Base-by-base conservation (phyloP, 2,329 filamentous ascomycete species). In the Alternaria sp. region DNA sequence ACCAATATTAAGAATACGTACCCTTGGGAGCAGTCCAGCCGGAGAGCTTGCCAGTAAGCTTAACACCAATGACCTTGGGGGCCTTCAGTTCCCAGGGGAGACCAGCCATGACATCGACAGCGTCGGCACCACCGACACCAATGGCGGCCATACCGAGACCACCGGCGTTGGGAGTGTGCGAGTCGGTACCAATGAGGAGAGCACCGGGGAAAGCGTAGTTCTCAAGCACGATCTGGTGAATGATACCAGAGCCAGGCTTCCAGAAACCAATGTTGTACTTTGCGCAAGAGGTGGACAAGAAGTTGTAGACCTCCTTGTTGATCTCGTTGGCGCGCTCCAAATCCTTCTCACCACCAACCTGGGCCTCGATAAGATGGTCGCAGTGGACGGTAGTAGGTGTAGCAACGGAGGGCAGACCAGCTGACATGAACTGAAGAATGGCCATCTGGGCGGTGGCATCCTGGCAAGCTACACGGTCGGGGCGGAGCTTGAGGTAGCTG, bases 241-340 rank as follows among this genome's bases (percentile, higher is more conserved):
- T 99, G 82, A 98, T 99, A 88, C 96, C 96, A 81, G 95, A 97
- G 75, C 96, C 96, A 70, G 96, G 96, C 83, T 89, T 93, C 96
- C 96, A 99, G 91, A 98, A 98, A 86, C 96, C 96, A 82, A 98
- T 98, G 88, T 98, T 95, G 88, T 98, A 99, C 87, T 98, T 99
- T 79, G 94, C 94, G 82, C 95, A 98, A 71, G 95, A 92, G 68
- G 90, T 90, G 66, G 93, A 89, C 80, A 99, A 85, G 88, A 99
- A 99, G 84, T 98, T 92, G 85, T 98, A 99, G 74, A 99, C 96
- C 84, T 98, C 95, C 88, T 96, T 97, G 90, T 98, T 98, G 85
- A 97, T 97, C 74, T 90, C 88, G 78, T 95, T 86, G 76, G 96
- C 96, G 78, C 95, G 90, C 66, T 89, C 91, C 82, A 98, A 86